Conservation (phyloP, 306 rosid genomes). For the Cicer bijugum region DNA sequence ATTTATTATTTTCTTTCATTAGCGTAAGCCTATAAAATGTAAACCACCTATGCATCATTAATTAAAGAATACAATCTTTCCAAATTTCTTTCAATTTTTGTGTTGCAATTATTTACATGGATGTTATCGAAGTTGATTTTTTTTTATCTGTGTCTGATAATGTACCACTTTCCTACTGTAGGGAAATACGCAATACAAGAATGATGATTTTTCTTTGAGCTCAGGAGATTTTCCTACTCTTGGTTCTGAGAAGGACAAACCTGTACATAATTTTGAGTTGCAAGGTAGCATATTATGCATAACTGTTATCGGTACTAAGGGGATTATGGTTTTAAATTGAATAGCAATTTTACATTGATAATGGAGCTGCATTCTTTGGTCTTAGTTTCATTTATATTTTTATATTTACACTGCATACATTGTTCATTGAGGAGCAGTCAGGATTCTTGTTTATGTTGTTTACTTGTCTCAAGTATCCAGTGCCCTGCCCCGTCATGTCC, state of each 20-base stretch:
- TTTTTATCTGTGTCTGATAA: constrained; percentile 8
- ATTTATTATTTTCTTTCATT: constrained; percentile 4
- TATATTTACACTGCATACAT: not conserved
- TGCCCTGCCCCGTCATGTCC: not conserved
- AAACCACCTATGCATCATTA: not conserved
- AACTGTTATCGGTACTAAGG: not conserved
- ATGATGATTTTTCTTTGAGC: constrained; percentile 72
- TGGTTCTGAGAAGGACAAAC: constrained; percentile 80
- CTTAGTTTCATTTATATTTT: constrained; percentile 21
- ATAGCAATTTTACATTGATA: not conserved
- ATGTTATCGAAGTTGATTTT: not conserved
- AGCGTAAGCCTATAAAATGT: not conserved
- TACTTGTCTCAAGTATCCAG: not conserved
- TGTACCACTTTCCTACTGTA: constrained; percentile 40
- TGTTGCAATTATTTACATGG: not conserved
- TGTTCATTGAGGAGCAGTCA: constrained; percentile 6
- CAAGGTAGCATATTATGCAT: constrained; percentile 58
- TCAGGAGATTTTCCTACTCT: constrained; percentile 95
- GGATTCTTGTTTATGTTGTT: constrained; percentile 1
- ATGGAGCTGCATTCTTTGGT: not conserved
- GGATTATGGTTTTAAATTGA: constrained; percentile 2
- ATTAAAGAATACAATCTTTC: not conserved
- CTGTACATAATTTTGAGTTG: constrained; percentile 54
- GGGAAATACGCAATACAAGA: constrained; percentile 61
- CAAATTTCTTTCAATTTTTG: not conserved